Evolutionary conservation across 495 filamentous ascomycete genomes (phyloP).

Genomic region (Wilcoxina mikolae): DNA sequence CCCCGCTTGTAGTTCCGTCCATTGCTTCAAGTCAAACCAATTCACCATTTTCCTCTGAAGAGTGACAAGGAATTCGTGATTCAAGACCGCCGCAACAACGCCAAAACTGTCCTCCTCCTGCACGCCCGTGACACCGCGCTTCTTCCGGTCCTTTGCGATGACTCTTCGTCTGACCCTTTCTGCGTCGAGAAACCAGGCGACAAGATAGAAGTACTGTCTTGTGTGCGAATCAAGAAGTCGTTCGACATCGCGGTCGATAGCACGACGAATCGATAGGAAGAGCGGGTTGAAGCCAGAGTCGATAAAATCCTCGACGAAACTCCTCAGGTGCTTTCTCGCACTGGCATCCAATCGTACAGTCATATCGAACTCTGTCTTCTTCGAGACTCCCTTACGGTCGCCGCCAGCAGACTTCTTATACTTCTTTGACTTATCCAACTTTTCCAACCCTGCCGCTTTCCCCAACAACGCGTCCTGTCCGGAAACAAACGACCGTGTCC

Average conservation of each 20-base stretch:
- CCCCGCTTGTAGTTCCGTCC: constrained; percentile 70
- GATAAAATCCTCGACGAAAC: constrained; percentile 84
- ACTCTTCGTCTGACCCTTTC: constrained; percentile 59
- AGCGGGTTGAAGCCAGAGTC: constrained; percentile 94
- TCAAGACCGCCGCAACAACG: constrained; percentile 73
- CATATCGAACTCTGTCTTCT: constrained; percentile 54
- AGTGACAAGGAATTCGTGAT: constrained; percentile 81
- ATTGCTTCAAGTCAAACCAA: constrained; percentile 63
- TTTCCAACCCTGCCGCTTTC: constrained; percentile 39
- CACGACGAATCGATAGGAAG: constrained; percentile 69
- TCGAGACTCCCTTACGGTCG: constrained; percentile 43
- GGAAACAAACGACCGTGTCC: constrained; percentile 66
- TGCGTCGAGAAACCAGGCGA: constrained; percentile 87
- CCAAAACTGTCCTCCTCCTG: constrained; percentile 71
- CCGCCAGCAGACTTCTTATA: constrained; percentile 64
- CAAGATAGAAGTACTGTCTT: constrained; percentile 80
- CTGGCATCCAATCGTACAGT: constrained; percentile 48
- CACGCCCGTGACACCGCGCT: constrained; percentile 32
- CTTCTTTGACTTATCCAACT: constrained; percentile 85
- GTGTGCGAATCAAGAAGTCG: constrained; percentile 58
- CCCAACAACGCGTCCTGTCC: constrained; percentile 61
- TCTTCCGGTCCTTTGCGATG: constrained; percentile 33
- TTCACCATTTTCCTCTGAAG: constrained; percentile 70
- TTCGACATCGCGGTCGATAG: constrained; percentile 81
- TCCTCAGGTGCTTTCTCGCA: constrained; percentile 56